Base-by-base conservation (phyloP, 2,329 filamentous ascomycete species). In the Seiridium unicorne region DNA sequence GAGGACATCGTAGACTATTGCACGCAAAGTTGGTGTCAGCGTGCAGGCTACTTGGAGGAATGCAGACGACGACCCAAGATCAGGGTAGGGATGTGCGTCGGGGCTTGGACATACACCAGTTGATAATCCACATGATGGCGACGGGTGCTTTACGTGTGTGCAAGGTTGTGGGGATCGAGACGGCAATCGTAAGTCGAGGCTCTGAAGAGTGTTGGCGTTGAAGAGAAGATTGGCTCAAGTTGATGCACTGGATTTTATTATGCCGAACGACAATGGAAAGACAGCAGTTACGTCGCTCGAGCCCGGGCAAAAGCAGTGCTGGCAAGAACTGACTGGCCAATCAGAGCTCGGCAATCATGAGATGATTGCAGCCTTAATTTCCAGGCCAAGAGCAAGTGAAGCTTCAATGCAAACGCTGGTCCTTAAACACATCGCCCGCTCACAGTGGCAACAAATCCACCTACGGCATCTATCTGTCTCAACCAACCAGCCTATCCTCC, bases 41-140 rank as follows among this genome's bases (percentile, higher is more conserved):
- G 56, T 49, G 59, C 61, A 58, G 8, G n/a, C 9, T n/a, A 60
- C 54, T 44, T n/a, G 13, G 42, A 38, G 26, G 31, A 38, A 31
- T 26, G 55, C 44, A 18, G 60, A 42, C 60, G 38, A 51, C 11
- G 31, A 51, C 11, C 9, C 11, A 35, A 32, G 13, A 42, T 4
- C 51, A 44, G 31, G 51, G 13, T 36, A 32, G 58, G 58, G 51
- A 58, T 51, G 57, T 32, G 51, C 51, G 44, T 55, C 51, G n/a
- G 10, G 51, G 5, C 34, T 32, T 60, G 58, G 64, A 82, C 87
- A 74, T 92, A 96, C 92, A 96, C 92, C 93, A 97, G 86, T 94
- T 93, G 75, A 96, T 80, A 77, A 97, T 90, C 92, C 92, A 96
- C 93, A 97, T 96, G 65, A 73, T 83, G 78, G 68, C 66, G 55